A percentile compares a stretch with the other conserved stretches of the same genome.
These are phyloP conservation scores for Aspergillus conjunctus DNA, from an alignment of 495 filamentous ascomycete genomes.

Conservation along the genomic window DNA sequence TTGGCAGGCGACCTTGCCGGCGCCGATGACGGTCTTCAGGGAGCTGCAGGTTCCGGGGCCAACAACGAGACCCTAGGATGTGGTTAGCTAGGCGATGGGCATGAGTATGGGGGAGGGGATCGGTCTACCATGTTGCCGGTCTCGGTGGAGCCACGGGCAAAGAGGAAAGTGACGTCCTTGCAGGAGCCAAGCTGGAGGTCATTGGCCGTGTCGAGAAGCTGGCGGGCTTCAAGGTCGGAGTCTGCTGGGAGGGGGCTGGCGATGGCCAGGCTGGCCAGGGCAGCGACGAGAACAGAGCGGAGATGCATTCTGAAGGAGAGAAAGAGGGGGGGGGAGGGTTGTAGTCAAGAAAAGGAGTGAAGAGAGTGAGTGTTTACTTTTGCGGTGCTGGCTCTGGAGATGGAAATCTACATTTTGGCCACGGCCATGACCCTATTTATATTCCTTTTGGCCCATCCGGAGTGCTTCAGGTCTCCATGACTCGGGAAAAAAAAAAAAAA, in stretches of 20 bases:
- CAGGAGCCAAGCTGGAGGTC: constrained; percentile 47
- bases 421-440: too few relatives aligned
- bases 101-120: too few relatives aligned
- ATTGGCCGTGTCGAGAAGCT: constrained; percentile 27
- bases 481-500: too few relatives aligned
- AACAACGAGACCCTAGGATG: constrained; percentile 44
- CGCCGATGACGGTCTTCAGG: constrained; percentile 33
- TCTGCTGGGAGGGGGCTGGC: constrained; percentile 16
- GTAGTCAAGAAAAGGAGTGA: too few relatives aligned
- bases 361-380: too few relatives aligned
- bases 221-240: constrained; percentile 14
- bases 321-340: too few relatives aligned
- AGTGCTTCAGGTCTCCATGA: too few relatives aligned
- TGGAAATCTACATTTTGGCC: too few relatives aligned
- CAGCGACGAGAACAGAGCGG: constrained; percentile 15
- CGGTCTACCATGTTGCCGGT: constrained; percentile 56
- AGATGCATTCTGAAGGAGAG: neutral
- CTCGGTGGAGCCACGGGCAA: constrained; percentile 53
- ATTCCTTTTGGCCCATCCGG: too few relatives aligned
- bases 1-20: constrained; percentile 34
- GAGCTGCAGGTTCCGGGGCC: constrained; percentile 41
- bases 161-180: constrained; percentile 52
- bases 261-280: constrained; percentile 23
- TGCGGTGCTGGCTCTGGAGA: too few relatives aligned
- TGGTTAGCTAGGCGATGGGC: too few relatives aligned